Conservation (phyloP, 331 rosid genomes). For the Quercus lobata region DNA sequence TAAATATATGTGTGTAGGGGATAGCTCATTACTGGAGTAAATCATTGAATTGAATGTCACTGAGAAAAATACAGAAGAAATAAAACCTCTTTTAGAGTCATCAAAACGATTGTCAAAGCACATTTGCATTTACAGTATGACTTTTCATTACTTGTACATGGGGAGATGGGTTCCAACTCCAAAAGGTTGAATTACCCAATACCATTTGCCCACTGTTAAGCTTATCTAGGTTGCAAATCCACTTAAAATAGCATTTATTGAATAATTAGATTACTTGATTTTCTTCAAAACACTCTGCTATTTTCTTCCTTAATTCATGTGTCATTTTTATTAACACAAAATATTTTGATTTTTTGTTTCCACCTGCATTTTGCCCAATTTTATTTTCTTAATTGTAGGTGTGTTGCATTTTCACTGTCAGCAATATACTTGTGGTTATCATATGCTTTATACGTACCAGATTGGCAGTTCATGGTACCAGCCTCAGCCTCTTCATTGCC, state of each 20-base stretch:
- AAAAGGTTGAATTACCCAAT: background rate
- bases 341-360: background rate
- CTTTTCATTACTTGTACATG: background rate
- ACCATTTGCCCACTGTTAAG: background rate
- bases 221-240: background rate
- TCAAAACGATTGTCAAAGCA: background rate
- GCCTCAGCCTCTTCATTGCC: slow-evolving; percentile 31
- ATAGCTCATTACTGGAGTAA: background rate
- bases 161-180: background rate
- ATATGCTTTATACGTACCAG: slow-evolving; percentile 82
- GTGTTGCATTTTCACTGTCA: slow-evolving; percentile 43
- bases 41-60: background rate
- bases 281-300: background rate
- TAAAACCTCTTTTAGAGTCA: background rate
- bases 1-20: background rate
- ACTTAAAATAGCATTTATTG: background rate
- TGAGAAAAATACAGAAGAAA: background rate
- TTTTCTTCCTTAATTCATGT: background rate
- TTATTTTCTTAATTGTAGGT: slow-evolving; percentile 47
- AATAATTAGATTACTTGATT: slow-evolving; percentile 10
- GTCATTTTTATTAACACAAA: background rate
- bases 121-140: background rate
- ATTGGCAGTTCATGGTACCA: slow-evolving; percentile 68
- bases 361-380: slow-evolving; percentile 2
- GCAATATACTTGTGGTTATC: slow-evolving; percentile 57